Evolutionary conservation across 331 rosid genomes (phyloP).

Genomic region (Pyracantha coccinea): DNA sequence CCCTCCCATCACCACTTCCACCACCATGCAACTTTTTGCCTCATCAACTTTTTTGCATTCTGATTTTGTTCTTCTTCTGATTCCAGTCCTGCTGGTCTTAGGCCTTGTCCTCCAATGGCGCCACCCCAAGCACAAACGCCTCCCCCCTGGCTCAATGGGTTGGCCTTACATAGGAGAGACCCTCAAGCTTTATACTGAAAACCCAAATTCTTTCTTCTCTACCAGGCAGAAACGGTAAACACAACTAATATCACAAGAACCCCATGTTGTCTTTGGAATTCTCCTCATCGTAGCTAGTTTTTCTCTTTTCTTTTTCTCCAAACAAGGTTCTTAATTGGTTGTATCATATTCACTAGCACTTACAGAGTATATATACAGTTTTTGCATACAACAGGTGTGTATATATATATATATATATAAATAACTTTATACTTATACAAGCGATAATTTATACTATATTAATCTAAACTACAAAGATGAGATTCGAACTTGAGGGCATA

Average conservation of each 20-base stretch:
- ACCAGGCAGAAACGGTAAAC: slow-evolving; percentile 51
- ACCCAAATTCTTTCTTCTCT: slow-evolving; percentile 77
- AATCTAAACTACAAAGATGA: too few relatives aligned
- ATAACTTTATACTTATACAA: neutral
- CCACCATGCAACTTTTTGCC: slow-evolving; percentile 25
- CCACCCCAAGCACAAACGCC: slow-evolving; percentile 25
- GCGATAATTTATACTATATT: too few relatives aligned
- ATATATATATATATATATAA: neutral
- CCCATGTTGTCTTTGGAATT: neutral
- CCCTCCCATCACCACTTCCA: neutral
- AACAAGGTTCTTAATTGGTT: neutral
- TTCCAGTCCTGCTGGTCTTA: neutral
- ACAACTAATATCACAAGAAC: neutral
- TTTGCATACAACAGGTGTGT: neutral
- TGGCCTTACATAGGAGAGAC: slow-evolving; percentile 90
- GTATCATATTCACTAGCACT: neutral
- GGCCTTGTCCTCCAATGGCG: slow-evolving; percentile 34
- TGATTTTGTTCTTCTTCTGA: neutral
- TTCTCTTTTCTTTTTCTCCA: neutral
- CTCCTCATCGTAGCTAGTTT: neutral
- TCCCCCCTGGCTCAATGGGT: slow-evolving; percentile 92
- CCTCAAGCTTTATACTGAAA: slow-evolving; percentile 57
- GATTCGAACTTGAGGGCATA: too few relatives aligned
- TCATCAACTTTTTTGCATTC: neutral
- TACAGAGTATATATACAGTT: neutral